Evolutionary conservation across 306 rosid genomes (phyloP), one percentile per base, ranked within the genome.

Genomic region (Pterocarpus santalinus): DNA sequence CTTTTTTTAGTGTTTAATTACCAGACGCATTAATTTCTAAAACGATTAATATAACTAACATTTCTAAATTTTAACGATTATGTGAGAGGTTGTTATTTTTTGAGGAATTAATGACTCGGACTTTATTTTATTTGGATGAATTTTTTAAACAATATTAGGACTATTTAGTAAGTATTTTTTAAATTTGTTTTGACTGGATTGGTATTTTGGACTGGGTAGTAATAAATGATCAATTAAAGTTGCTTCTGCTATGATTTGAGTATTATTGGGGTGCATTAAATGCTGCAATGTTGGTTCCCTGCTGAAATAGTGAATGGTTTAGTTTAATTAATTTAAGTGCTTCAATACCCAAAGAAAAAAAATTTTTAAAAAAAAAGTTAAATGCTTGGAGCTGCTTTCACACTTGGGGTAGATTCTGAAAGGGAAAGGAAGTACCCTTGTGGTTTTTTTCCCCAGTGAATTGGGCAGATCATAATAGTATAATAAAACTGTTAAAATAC

Each of bases 181-280:
- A 13, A n/a, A 16, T 46, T 22, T 14, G 28, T 82, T 74, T 35
- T 35, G 34, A 30, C 17, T 33, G 5, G n/a, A 51, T 4, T 51
- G 7, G 11, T 43, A 0, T 43, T 43, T 43, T 43, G 47, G 22
- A 30, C 47, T 11, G 30, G 10, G 76, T 47, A 35, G 43, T 61
- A 9, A 3, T 65, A n/a, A 32, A 49, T 49, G 5, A 14, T 75
- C 10, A 71, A 62, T 72, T 28, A 8, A 28, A 8, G 30, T 55
- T 4, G 47, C 7, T 41, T 41, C 46, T 36, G 7, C 52, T 53
- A 1, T 55, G 32, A 7, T 56, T 46, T 73, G 22, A 41, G 49
- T 69, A 39, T 63, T 82, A 35, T 68, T 22, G n/a, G 56, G 71
- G 12, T 74, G 75, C 63, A 69, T 61, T 78, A 43, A 66, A 76